A percentile compares a stretch with the other conserved stretches of the same genome.
Evolutionary conservation across 1,284 basidiomycete genomes (phyloP).

Genomic region (Tilletiaria anomala): DNA sequence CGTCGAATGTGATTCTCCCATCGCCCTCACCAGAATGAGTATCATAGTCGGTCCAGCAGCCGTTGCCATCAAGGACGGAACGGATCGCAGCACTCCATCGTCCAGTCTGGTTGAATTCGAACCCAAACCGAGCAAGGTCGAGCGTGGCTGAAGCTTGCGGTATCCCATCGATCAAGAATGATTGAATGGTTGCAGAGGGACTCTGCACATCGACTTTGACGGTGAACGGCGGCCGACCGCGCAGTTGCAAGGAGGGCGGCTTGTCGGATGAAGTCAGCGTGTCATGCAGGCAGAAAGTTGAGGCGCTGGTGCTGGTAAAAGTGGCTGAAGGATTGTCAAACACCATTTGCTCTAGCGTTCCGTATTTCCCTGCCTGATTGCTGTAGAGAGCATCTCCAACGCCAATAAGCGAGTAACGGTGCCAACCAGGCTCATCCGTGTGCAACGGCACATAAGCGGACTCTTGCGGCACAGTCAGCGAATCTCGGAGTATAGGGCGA

Average conservation of each 20-base stretch:
- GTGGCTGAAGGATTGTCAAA: conserved; percentile 14
- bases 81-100: conserved; percentile 47
- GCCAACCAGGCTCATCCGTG: conserved; percentile 60
- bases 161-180: too few relatives aligned
- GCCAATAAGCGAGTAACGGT: conserved; percentile 75
- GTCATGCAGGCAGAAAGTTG: conserved; percentile 49
- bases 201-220: too few relatives aligned
- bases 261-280: conserved; percentile 5
- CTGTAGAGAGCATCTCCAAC: conserved; percentile 66
- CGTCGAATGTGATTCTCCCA: conserved; percentile 46
- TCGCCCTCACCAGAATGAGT: too few relatives aligned
- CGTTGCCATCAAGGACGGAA: conserved; percentile 21
- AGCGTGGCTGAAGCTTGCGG: too few relatives aligned
- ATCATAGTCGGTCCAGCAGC: conserved; percentile 18
- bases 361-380: conserved; percentile 40
- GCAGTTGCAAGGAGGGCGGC: conserved; percentile 44
- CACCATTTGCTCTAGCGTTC: conserved; percentile 28
- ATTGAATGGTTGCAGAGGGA: too few relatives aligned
- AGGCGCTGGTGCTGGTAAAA: conserved; percentile 44
- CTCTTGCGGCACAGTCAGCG: too few relatives aligned
- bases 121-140: conserved; percentile 56
- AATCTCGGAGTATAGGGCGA: too few relatives aligned
- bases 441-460: conserved; percentile 77
- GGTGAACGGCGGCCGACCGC: conserved; percentile 73
- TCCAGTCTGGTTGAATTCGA: conserved; percentile 59